Conservation (phyloP, 495 filamentous ascomycete species). For the Hypomontagnella submonticulosa region DNA sequence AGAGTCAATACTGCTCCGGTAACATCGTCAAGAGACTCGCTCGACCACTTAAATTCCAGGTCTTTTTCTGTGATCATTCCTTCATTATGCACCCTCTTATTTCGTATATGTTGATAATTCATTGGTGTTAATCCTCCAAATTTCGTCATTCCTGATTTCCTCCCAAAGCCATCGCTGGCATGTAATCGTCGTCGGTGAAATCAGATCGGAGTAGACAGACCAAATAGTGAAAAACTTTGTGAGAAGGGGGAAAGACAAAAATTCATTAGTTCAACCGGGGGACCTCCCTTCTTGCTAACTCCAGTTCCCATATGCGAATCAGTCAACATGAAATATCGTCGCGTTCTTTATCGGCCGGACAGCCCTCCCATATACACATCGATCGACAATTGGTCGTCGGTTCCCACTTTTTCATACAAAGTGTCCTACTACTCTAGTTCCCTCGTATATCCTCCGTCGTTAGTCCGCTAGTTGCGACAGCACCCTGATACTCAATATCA, state of each 20-base stretch:
- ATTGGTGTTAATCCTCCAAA: slow-evolving; percentile 14
- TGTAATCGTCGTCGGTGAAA: background rate
- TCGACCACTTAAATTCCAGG: slow-evolving; percentile 15
- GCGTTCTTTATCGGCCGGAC: slow-evolving; percentile 19
- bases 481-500: slow-evolving; percentile 90
- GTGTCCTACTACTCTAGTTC: slow-evolving; percentile 1
- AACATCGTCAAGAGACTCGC: slow-evolving; percentile 8
- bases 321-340: slow-evolving; percentile 35
- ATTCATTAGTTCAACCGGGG: slow-evolving; percentile 38
- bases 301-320: slow-evolving; percentile 41
- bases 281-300: slow-evolving; percentile 32
- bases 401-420: background rate
- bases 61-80: slow-evolving; percentile 30
- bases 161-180: background rate
- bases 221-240: too few relatives aligned
- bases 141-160: slow-evolving; percentile 11
- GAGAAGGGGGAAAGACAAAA: slow-evolving; percentile 16
- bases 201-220: background rate
- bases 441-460: slow-evolving; percentile 13
- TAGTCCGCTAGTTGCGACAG: slow-evolving; percentile 62
- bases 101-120: slow-evolving; percentile 22
- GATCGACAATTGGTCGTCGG: slow-evolving; percentile 4
- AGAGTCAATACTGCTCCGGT: background rate
- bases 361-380: slow-evolving; percentile 41
- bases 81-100: slow-evolving; percentile 31